Evolutionary conservation across 345 rosid species (phyloP).

Genomic region (Citrus cavaleriei): DNA sequence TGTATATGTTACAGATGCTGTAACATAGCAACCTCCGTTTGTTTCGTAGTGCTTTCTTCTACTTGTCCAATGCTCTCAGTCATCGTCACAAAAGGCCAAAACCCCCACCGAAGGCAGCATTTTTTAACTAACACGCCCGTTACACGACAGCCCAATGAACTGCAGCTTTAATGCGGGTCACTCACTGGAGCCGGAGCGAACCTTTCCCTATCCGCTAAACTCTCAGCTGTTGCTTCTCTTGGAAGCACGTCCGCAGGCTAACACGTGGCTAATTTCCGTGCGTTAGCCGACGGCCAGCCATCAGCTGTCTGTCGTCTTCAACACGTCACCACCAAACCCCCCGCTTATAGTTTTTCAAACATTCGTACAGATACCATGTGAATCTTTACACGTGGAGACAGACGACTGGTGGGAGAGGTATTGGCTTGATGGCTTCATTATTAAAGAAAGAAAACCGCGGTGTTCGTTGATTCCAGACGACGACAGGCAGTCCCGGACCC

Average conservation of each 20-base stretch:
- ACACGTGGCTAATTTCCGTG: constrained; percentile 7
- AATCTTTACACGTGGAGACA: background rate
- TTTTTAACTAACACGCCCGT: background rate
- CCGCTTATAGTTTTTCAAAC: no score
- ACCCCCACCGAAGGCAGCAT: background rate
- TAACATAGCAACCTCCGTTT: no score
- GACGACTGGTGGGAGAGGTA: background rate
- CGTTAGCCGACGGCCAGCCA: constrained; percentile 26
- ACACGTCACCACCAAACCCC: constrained; percentile 24
- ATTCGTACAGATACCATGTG: constrained; percentile 27
- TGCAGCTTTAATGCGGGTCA: background rate
- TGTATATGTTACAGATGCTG: no score
- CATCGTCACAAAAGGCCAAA: no score
- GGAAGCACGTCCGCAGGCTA: background rate
- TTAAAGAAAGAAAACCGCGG: background rate
- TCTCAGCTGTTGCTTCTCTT: background rate
- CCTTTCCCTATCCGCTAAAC: background rate
- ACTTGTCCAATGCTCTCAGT: no score
- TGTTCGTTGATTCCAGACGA: constrained; percentile 53
- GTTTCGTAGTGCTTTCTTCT: no score
- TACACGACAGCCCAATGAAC: constrained; percentile 14
- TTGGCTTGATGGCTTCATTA: constrained; percentile 1
- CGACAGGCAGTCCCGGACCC: constrained; percentile 42
- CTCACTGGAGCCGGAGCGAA: no score
- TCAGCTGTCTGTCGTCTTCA: constrained; percentile 17